Conservation (phyloP, 1,139 yeast species). For the Yamadazyma sp. region DNA sequence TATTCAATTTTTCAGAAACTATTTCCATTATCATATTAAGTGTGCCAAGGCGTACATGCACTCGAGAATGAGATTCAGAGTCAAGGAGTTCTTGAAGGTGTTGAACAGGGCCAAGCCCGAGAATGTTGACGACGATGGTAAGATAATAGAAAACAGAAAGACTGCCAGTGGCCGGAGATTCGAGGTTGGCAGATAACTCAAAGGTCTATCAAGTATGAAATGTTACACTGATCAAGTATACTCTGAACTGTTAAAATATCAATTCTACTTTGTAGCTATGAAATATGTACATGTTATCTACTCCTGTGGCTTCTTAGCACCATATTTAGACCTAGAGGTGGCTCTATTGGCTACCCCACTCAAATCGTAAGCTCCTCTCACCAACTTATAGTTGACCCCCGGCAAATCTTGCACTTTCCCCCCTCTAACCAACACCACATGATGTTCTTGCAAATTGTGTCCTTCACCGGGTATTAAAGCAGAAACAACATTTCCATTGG, state of each 20-base stretch:
- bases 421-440: constrained; percentile 93
- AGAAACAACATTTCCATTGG: constrained; percentile 85
- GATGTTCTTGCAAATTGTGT: constrained; percentile 97
- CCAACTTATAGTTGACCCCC: constrained; percentile 93
- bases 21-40: constrained; percentile 97
- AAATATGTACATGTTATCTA: constrained; percentile 11
- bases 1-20: constrained; percentile 88
- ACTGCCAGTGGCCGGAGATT: constrained; percentile 85
- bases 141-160: constrained; percentile 62
- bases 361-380: constrained; percentile 91
- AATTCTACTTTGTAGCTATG: too few relatives aligned
- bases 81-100: constrained; percentile 88
- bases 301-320: constrained; percentile 77
- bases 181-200: constrained; percentile 27
- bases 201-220: too few relatives aligned
- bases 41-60: constrained; percentile 98
- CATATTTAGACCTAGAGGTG: constrained; percentile 89
- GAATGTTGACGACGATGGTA: constrained; percentile 68
- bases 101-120: constrained; percentile 97
- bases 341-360: constrained; percentile 94
- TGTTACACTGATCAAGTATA: too few relatives aligned
- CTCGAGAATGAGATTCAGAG: constrained; percentile 96
- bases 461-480: constrained; percentile 99
- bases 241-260: too few relatives aligned
- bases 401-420: constrained; percentile 98